A percentile compares a stretch with the other conserved stretches of the same genome.
These are phyloP conservation scores for Clausena lansium DNA, from an alignment of 345 rosid species.

Conservation along the genomic window DNA sequence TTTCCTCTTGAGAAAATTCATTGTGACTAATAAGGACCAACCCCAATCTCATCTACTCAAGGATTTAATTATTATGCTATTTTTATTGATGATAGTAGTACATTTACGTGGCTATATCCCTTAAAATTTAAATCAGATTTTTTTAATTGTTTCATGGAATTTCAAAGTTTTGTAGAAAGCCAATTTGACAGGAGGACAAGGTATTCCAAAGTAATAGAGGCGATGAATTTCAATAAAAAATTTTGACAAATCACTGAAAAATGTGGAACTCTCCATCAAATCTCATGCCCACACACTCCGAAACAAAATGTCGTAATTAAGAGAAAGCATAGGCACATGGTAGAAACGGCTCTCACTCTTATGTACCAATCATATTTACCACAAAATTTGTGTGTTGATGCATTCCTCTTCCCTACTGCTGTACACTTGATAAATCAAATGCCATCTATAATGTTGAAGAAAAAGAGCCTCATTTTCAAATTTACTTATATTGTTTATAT, in stretches of 20 bases:
- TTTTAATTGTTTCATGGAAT: no score
- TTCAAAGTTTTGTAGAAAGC: no score
- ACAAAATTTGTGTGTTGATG: background rate
- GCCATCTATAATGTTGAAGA: background rate
- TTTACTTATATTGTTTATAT: no score
- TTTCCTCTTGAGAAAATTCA: background rate
- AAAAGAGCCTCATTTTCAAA: no score
- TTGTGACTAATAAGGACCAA: background rate
- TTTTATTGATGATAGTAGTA: background rate
- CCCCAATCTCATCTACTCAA: background rate
- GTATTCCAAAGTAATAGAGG: no score
- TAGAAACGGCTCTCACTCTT: background rate
- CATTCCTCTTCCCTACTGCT: background rate
- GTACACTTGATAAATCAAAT: background rate
- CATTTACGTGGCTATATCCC: background rate
- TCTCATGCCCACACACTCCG: no score
- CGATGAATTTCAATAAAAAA: no score
- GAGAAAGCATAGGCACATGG: no score
- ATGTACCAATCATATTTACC: conserved; percentile 5
- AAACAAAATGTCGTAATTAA: no score
- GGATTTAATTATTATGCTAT: background rate
- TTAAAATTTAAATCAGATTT: background rate
- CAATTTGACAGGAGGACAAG: no score
- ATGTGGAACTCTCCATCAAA: no score
- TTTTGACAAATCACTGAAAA: no score